A percentile compares a stretch with the other conserved stretches of the same genome.
Conservation (phyloP, 164 flowering plant species). For the Cinnamomum chago region DNA sequence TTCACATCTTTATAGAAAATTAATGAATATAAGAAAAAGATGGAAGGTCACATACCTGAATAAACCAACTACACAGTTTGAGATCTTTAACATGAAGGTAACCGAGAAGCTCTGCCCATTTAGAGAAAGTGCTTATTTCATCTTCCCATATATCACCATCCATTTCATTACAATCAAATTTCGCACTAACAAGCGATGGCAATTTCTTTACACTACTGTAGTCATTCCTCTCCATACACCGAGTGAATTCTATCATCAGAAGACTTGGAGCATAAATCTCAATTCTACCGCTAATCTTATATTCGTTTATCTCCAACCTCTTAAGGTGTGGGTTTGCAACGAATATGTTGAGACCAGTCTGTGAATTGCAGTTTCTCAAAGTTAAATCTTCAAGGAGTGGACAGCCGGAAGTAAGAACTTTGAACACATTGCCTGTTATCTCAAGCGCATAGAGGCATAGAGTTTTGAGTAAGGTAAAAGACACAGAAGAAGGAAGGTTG, state of each 20-base stretch:
- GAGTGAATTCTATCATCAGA: not conserved
- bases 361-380: not conserved
- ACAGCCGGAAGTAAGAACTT: not conserved
- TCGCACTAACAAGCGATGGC: not conserved
- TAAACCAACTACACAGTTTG: not conserved
- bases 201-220: not conserved
- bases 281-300: not conserved
- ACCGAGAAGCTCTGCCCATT: not conserved
- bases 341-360: not conserved
- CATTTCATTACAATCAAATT: not conserved
- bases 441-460: not conserved
- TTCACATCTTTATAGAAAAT: too few relatives aligned
- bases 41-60: not conserved
- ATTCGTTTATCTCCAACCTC: not conserved
- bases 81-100: not conserved
- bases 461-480: not conserved
- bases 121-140: not conserved
- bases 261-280: slow-evolving; percentile 2
- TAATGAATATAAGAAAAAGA: too few relatives aligned
- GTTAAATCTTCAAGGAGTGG: not conserved
- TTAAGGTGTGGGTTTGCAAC: not conserved
- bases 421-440: not conserved
- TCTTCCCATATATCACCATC: not conserved
- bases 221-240: not conserved
- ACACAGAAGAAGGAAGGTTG: not conserved